Percentiles rank a stretch among this genome's conserved stretches.
Evolutionary conservation across 2,329 filamentous ascomycete genomes (phyloP).

Genomic region (Penicillium sclerotigenum): DNA sequence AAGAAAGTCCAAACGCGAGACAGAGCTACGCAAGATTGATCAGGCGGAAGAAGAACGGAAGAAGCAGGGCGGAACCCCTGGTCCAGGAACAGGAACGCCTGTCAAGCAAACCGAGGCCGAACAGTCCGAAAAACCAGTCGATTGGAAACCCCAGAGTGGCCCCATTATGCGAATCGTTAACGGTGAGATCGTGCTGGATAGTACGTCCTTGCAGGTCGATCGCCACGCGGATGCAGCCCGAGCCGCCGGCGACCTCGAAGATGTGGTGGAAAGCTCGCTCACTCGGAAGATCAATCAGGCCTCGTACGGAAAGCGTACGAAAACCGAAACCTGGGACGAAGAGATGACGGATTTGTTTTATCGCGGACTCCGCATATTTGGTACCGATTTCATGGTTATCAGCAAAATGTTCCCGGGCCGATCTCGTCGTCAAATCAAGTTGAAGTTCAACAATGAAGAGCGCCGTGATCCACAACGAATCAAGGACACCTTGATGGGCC

Average conservation of each 20-base stretch:
- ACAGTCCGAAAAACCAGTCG: constrained; percentile 17
- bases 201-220: constrained; percentile 53
- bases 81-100: constrained; percentile 17
- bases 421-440: constrained; percentile 60
- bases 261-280: constrained; percentile 47
- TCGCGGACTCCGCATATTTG: constrained; percentile 60
- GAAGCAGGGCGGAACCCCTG: constrained; percentile 35
- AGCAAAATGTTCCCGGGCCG: constrained; percentile 59
- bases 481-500: constrained; percentile 50
- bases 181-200: constrained; percentile 55
- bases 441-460: constrained; percentile 63
- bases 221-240: constrained; percentile 52
- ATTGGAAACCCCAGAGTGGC: constrained; percentile 35
- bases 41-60: constrained; percentile 51
- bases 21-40: constrained; percentile 56
- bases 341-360: constrained; percentile 61
- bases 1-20: constrained; percentile 56
- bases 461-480: constrained; percentile 53
- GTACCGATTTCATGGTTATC: constrained; percentile 64
- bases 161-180: constrained; percentile 55
- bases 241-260: constrained; percentile 47
- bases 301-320: constrained; percentile 50
- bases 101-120: constrained; percentile 29
- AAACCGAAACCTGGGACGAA: constrained; percentile 55
- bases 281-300: constrained; percentile 48